Conservation (phyloP, 345 rosid genomes). For the Balakata baccata region DNA sequence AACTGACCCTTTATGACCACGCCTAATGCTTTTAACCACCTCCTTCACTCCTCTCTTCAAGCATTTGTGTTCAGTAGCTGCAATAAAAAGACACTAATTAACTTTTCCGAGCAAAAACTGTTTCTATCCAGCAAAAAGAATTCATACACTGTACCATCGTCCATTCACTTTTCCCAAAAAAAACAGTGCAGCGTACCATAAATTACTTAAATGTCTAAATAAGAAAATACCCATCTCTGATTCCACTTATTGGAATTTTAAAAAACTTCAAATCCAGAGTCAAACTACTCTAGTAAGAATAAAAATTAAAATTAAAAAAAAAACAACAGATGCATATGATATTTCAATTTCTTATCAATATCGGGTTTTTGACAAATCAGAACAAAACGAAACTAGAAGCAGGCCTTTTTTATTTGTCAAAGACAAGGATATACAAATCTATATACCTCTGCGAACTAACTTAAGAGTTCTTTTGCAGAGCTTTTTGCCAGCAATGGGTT, state of each 20-base stretch:
- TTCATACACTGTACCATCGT: not conserved
- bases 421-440: not conserved
- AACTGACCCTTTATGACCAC: slow-evolving; percentile 81
- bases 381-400: not conserved
- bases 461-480: slow-evolving; percentile 79
- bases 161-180: not conserved
- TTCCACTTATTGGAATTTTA: not conserved
- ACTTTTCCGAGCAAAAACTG: too few species aligned
- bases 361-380: not conserved
- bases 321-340: not conserved
- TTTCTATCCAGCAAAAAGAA: too few species aligned
- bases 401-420: too few species aligned
- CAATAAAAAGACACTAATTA: not conserved
- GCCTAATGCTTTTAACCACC: slow-evolving; percentile 87
- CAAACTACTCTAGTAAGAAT: not conserved
- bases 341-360: not conserved
- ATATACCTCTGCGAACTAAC: slow-evolving; percentile 75
- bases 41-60: slow-evolving; percentile 98
- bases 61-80: slow-evolving; percentile 87
- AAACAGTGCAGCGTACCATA: not conserved
- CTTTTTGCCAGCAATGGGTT: slow-evolving; percentile 90
- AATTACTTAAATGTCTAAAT: not conserved
- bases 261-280: not conserved
- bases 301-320: too few species aligned
- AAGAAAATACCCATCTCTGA: not conserved